Percentiles rank a stretch among this genome's conserved stretches.
Conservation (phyloP, 345 rosid genomes). For the Ricinus communis region DNA sequence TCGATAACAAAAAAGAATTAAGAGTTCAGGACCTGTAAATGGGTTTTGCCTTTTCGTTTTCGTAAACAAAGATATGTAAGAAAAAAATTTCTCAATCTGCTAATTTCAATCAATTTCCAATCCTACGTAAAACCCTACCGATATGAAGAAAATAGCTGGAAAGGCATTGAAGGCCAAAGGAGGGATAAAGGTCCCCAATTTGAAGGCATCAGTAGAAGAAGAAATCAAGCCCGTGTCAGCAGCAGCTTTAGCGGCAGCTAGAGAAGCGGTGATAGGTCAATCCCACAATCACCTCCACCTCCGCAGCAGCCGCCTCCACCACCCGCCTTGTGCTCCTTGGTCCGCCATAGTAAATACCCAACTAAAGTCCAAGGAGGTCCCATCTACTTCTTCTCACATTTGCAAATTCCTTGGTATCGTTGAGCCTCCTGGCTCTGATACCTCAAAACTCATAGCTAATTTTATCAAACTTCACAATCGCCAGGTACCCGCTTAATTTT, state of each 20-base stretch:
- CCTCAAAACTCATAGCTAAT: neutral
- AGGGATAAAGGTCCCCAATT: neutral
- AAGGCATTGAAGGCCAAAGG: neutral
- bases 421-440: neutral
- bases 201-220: neutral
- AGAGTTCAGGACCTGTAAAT: no score
- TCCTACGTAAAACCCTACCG: no score
- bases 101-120: no score
- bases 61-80: no score
- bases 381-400: neutral
- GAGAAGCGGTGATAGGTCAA: neutral
- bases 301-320: neutral
- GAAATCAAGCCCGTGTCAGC: neutral
- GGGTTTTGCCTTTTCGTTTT: no score
- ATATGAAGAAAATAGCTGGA: neutral
- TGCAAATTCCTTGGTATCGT: slow-evolving; percentile 7
- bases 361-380: slow-evolving; percentile 1
- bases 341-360: neutral
- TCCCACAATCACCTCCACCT: no score
- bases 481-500: slow-evolving; percentile 6
- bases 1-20: no score
- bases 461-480: slow-evolving; percentile 5
- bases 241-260: neutral
- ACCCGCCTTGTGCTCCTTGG: neutral
- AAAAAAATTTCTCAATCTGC: no score